Base-by-base conservation (phyloP, 2,329 filamentous ascomycete genomes). In the Aspergillus novofumigatus region DNA sequence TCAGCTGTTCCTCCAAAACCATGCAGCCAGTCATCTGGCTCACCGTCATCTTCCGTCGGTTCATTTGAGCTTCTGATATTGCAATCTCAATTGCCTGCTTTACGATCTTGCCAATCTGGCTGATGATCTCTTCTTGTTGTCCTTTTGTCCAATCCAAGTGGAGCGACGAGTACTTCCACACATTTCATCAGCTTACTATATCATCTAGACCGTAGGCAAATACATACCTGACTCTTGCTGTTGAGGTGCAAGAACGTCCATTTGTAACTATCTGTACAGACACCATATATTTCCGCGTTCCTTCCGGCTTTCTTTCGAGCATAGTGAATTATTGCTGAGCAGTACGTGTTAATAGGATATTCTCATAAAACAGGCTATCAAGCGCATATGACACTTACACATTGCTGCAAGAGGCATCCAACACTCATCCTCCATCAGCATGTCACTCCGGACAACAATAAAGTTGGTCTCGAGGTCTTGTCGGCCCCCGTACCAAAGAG, bases 231-330 rank as follows among this genome's bases (percentile, higher is more conserved):
- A 35, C 51, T 35, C 7, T 52, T 21, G 38, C 26, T 23, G n/a
- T 23, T 52, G 23, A 52, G 38, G 23, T 52, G 51, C 51, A 52
- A 45, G 38, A 52, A 52, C 4, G 51, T 52, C 51, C 51, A 52
- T 26, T 25, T 52, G 21, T 52, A 45, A 21, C 51, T 52, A 28
- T 52, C 51, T 17, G 51, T 52, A 29, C 51, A 52, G 17, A 52
- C 11, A n/a, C 38, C 51, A 29, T 52, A 52, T 21, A 52, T 20
- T 17, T 35, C 51, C 25, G 35, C 23, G 17, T 45, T 45, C 25
- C 44, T 38, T 3, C 35, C 35, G 21, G 20, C 17, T 10, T 20
- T 23, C 41, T 45, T 52, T 42, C 51, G 23, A 26, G 29, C 38
- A 20, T 20, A 23, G 25, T 52, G 29, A 28, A 52, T 28, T 14